These are phyloP conservation scores for Polyporus tsugae DNA, from an alignment of 1,284 basidiomycete genomes.

Conservation along the genomic window DNA sequence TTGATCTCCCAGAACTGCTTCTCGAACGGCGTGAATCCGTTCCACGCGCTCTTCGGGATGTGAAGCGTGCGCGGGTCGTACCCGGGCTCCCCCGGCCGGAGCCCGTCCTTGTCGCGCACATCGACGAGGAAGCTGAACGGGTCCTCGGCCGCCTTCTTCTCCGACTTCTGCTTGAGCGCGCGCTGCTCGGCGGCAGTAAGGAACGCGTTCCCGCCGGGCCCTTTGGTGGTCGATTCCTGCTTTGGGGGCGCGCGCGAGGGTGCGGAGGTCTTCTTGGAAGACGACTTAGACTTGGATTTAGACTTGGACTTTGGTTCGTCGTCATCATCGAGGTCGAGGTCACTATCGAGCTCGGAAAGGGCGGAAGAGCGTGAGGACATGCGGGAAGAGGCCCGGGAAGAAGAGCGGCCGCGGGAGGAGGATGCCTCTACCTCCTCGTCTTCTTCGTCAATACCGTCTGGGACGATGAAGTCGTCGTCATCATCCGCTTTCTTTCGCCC, in stretches of 20 bases:
- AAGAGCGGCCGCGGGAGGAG: constrained; percentile 33
- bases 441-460: constrained; percentile 56
- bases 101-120: constrained; percentile 85
- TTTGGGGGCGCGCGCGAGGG: constrained; percentile 42
- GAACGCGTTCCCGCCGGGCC: constrained; percentile 52
- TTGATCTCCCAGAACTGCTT: constrained; percentile 99
- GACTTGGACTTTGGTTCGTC: constrained; percentile 28
- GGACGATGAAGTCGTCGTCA: constrained; percentile 74
- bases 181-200: constrained; percentile 90
- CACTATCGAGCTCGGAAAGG: constrained; percentile 37
- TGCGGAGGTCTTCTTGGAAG: constrained; percentile 41
- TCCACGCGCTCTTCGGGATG: constrained; percentile 85
- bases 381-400: constrained; percentile 48
- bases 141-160: constrained; percentile 84
- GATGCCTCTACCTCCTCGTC: constrained; percentile 39
- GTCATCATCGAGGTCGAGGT: constrained; percentile 18
- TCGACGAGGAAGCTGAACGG: constrained; percentile 87
- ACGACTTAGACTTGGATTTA: background rate
- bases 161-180: constrained; percentile 78
- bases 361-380: constrained; percentile 52
- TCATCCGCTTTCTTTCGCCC: constrained; percentile 50
- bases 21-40: constrained; percentile 94
- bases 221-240: constrained; percentile 39
- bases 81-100: constrained; percentile 82
- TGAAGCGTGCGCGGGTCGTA: constrained; percentile 93